phyloP scores from a whole-genome alignment of 208 protist species.

The Strigomonas culicis region DNA sequence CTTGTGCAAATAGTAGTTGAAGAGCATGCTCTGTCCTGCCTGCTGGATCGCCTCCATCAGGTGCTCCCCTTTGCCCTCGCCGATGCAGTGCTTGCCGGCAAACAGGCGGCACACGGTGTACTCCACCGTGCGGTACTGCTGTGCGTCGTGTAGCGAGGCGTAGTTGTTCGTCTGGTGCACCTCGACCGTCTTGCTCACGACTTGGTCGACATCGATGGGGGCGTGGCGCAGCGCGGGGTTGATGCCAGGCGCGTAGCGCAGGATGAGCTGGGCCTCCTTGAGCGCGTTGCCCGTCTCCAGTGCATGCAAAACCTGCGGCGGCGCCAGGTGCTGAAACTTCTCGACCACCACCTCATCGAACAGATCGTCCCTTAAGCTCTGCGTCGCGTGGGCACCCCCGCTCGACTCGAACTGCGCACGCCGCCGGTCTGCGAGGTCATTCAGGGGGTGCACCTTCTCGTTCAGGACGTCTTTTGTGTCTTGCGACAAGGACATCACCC shows the following conservation, averaged over 20 bases:
- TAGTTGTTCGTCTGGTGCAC: constrained; percentile 89
- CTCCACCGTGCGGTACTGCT: constrained; percentile 83
- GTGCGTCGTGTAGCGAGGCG: constrained; percentile 46
- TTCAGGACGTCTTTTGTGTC: constrained; percentile 61
- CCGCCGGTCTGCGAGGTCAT: constrained; percentile 44
- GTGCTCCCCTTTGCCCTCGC: constrained; percentile 82
- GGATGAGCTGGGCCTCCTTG: constrained; percentile 85
- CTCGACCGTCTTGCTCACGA: constrained; percentile 68
- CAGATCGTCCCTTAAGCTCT: constrained; percentile 61
- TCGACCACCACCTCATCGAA: constrained; percentile 44
- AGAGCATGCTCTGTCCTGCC: constrained; percentile 64
- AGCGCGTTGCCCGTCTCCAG: constrained; percentile 63
- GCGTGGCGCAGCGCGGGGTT: constrained; percentile 29
- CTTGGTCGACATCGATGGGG: constrained; percentile 83
- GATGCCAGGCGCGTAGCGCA: constrained; percentile 73
- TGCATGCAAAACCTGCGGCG: constrained; percentile 64
- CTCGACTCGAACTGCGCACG: constrained; percentile 77
- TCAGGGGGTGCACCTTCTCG: constrained; percentile 56
- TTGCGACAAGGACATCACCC: background rate
- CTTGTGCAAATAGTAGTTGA: constrained; percentile 73
- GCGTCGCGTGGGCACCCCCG: constrained; percentile 67
- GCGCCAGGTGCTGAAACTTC: constrained; percentile 45
- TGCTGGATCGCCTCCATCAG: constrained; percentile 84
- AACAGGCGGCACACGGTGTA: constrained; percentile 80
- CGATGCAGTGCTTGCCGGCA: constrained; percentile 61